Percentiles rank a stretch among this genome's conserved stretches.
These are phyloP conservation scores for Trametes sp. DNA, from an alignment of 1,284 basidiomycete species.

Conservation along the genomic window DNA sequence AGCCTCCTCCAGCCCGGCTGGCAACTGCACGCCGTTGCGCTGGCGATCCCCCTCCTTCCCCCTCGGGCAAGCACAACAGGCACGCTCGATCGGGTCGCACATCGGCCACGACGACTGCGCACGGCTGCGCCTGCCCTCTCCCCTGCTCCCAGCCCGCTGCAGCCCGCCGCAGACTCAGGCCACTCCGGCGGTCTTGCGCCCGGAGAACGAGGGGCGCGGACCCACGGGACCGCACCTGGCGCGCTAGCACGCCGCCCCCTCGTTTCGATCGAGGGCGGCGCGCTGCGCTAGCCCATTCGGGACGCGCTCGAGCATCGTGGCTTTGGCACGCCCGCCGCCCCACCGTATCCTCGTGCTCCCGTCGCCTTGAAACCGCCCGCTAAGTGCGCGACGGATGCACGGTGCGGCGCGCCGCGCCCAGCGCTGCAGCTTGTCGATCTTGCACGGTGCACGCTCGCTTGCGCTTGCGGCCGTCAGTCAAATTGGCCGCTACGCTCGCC, in stretches of 20 bases:
- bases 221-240: conserved; percentile 7
- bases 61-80: no score
- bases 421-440: no score
- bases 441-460: neutral
- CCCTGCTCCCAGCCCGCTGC: neutral
- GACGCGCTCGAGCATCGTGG: conserved; percentile 9
- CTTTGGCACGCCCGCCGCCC: conserved; percentile 4
- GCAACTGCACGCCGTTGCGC: neutral
- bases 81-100: no score
- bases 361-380: neutral
- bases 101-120: no score
- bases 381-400: neutral
- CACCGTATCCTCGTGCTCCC: neutral
- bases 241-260: conserved; percentile 1
- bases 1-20: conserved; percentile 6
- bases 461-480: neutral
- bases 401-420: neutral
- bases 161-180: neutral
- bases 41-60: neutral
- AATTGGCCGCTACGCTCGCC: neutral
- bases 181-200: neutral
- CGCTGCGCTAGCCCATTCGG: conserved; percentile 2
- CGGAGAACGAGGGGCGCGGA: conserved; percentile 11
- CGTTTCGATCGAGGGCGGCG: conserved; percentile 8
- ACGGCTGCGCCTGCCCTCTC: neutral